Evolutionary conservation across 2,329 filamentous ascomycete genomes (phyloP).

Genomic region (Sporothrix inflata): DNA sequence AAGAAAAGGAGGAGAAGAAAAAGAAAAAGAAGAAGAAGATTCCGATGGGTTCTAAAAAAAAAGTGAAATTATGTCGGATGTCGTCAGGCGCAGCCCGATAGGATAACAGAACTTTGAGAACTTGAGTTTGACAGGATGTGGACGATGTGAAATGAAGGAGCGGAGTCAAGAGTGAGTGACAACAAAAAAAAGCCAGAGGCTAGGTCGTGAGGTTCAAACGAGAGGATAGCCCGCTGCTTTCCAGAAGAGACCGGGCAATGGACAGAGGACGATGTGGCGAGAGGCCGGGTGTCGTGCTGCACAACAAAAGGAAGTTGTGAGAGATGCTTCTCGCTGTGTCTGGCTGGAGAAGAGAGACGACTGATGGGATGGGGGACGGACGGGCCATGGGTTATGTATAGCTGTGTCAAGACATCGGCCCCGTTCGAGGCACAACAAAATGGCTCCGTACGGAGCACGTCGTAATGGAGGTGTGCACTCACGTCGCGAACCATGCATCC

Average conservation of each 20-base stretch:
- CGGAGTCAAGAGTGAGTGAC: not conserved
- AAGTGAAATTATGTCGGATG: not conserved
- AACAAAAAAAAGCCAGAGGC: not conserved
- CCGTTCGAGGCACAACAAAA: not conserved
- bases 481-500: not conserved
- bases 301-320: not conserved
- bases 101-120: not conserved
- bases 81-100: not conserved
- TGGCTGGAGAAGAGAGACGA: not conserved
- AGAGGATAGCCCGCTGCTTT: slow-evolving; percentile 28
- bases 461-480: not conserved
- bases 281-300: not conserved
- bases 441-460: not conserved
- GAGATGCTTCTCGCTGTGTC: not conserved
- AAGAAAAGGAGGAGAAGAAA: not conserved
- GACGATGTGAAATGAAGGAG: not conserved
- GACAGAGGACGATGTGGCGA: not conserved
- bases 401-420: not conserved
- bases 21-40: not conserved
- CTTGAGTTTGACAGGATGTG: not conserved
- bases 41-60: not conserved
- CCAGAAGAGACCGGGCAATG: slow-evolving; percentile 22
- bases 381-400: slow-evolving; percentile 17
- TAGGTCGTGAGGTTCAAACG: slow-evolving; percentile 1
- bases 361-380: not conserved